These are phyloP conservation scores for Pseudonitzschia delicatissima DNA, from an alignment of 108 stramenopile genomes.

Conservation along the genomic window DNA sequence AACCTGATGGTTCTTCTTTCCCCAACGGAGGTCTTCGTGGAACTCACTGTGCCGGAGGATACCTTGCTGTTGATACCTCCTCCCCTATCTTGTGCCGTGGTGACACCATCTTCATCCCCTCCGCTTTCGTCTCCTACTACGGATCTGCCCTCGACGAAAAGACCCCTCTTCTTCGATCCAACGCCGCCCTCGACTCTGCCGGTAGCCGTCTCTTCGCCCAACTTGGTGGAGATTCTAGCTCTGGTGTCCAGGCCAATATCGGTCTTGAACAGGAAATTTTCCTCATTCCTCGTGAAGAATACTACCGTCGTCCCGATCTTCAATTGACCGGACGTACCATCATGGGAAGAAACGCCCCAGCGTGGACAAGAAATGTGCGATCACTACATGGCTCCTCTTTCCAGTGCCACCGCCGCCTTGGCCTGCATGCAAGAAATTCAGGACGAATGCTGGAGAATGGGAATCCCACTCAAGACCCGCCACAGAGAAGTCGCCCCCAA, in stretches of 20 bases:
- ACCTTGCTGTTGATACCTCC: slow-evolving; percentile 87
- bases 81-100: slow-evolving; percentile 90
- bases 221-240: slow-evolving; percentile 70
- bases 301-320: slow-evolving; percentile 90
- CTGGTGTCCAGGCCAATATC: slow-evolving; percentile 82
- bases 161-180: slow-evolving; percentile 90
- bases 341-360: slow-evolving; percentile 89
- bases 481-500: slow-evolving; percentile 96
- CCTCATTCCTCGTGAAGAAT: slow-evolving; percentile 89
- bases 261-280: slow-evolving; percentile 97
- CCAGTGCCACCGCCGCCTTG: slow-evolving; percentile 73
- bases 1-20: slow-evolving; percentile 93
- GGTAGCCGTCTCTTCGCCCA: slow-evolving; percentile 75
- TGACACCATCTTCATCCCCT: slow-evolving; percentile 93
- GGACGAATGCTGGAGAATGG: slow-evolving; percentile 85
- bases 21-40: slow-evolving; percentile 95
- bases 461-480: slow-evolving; percentile 90
- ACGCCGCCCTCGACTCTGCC: slow-evolving; percentile 83
- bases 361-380: slow-evolving; percentile 95
- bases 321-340: slow-evolving; percentile 92
- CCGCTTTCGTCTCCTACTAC: slow-evolving; percentile 88
- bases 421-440: slow-evolving; percentile 94
- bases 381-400: slow-evolving; percentile 93
- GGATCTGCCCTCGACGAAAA: slow-evolving; percentile 96
- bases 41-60: slow-evolving; percentile 92